Percentiles rank a stretch among this genome's conserved stretches.
Evolutionary conservation across 1,284 basidiomycete genomes (phyloP).

Genomic region (Exobasidium rhododendri): DNA sequence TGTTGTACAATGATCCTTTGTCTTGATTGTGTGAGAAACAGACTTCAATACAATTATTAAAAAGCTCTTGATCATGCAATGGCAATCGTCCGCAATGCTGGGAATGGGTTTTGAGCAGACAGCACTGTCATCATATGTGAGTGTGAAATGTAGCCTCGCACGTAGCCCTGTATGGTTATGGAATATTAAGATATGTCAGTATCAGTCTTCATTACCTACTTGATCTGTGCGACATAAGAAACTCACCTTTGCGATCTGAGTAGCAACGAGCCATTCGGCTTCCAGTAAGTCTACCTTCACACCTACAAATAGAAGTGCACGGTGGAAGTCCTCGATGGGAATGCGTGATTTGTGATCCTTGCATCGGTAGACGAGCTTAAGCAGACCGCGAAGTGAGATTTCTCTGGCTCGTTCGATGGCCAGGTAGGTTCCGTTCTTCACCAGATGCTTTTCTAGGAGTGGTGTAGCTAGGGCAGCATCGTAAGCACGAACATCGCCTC

Average conservation of each 20-base stretch:
- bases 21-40: no score
- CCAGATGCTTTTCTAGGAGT: conserved; percentile 63
- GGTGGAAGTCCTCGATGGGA: conserved; percentile 21
- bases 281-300: conserved; percentile 64
- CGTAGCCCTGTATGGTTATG: conserved; percentile 66
- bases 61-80: neutral
- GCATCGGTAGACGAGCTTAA: conserved; percentile 73
- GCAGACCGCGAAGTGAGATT: conserved; percentile 76
- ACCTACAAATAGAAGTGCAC: conserved; percentile 28
- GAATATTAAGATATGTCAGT: conserved; percentile 9
- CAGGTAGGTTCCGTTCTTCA: conserved; percentile 78
- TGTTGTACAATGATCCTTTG: neutral
- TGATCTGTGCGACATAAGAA: conserved; percentile 39
- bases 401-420: conserved; percentile 84
- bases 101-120: conserved; percentile 77
- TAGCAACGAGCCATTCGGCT: conserved; percentile 82
- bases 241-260: conserved; percentile 74
- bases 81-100: conserved; percentile 50
- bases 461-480: conserved; percentile 66
- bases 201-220: neutral
- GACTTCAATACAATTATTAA: no score
- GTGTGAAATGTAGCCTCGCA: conserved; percentile 93
- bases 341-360: conserved; percentile 26
- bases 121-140: conserved; percentile 89
- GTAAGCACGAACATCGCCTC: conserved; percentile 71